Percentiles rank a stretch among this genome's conserved stretches.
phyloP scores from a whole-genome alignment of 2,329 filamentous ascomycete species.

The Aquanectria penicillioides region DNA sequence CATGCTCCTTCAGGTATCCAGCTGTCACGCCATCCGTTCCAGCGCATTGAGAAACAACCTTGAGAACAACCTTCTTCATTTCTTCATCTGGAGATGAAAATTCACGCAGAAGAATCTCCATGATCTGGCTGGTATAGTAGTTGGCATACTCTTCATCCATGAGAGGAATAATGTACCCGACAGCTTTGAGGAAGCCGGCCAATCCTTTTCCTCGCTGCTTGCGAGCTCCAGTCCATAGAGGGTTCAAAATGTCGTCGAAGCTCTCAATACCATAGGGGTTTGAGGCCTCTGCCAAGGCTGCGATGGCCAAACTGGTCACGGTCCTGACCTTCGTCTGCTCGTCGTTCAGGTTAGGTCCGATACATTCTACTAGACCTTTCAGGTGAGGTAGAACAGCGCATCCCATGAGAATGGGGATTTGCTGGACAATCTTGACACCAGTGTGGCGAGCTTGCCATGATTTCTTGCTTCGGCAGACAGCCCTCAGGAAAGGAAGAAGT shows the following conservation, averaged over 20 bases:
- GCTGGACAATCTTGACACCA: slow-evolving; percentile 98
- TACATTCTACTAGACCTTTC: slow-evolving; percentile 95
- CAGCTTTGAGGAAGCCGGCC: slow-evolving; percentile 95
- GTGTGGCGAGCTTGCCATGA: slow-evolving; percentile 99
- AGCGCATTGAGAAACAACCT: slow-evolving; percentile 96
- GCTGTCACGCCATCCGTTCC: slow-evolving; percentile 95
- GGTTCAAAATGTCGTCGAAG: slow-evolving; percentile 97
- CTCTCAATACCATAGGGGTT: slow-evolving; percentile 99
- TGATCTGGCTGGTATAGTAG: slow-evolving; percentile 98
- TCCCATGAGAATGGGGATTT: slow-evolving; percentile 98
- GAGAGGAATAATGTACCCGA: slow-evolving; percentile 96
- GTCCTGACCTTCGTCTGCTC: slow-evolving; percentile 98
- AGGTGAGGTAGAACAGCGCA: slow-evolving; percentile 95
- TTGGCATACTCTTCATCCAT: slow-evolving; percentile 99
- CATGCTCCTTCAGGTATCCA: slow-evolving; percentile 93
- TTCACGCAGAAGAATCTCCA: slow-evolving; percentile 96
- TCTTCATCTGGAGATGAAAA: slow-evolving; percentile 98
- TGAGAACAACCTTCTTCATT: slow-evolving; percentile 99
- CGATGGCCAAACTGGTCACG: slow-evolving; percentile 93
- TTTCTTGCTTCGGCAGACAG: slow-evolving; percentile 97
- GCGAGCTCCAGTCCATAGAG: slow-evolving; percentile 93
- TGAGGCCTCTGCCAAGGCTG: slow-evolving; percentile 92
- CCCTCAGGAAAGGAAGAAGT: slow-evolving; percentile 91
- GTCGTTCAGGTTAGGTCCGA: slow-evolving; percentile 94
- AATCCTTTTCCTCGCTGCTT: slow-evolving; percentile 97